These are phyloP conservation scores for Erythrobasidium hasegawianum DNA, from an alignment of 1,284 basidiomycete species.

Conservation along the genomic window DNA sequence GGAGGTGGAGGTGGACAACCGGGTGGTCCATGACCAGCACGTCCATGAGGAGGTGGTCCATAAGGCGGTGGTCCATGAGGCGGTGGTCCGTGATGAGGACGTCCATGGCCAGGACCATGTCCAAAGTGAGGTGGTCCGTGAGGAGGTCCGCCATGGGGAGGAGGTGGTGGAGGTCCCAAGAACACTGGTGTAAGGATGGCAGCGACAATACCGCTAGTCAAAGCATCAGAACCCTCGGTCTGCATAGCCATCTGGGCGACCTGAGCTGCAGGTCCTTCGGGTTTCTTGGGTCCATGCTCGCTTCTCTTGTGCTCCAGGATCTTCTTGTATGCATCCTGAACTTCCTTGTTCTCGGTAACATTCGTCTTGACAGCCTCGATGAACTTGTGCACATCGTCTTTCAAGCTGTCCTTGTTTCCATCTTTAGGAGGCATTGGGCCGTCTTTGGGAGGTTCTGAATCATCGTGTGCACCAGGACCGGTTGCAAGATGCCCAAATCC, in stretches of 20 bases:
- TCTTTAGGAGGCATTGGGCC: too few species aligned
- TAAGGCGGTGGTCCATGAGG: neutral
- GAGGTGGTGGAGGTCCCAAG: neutral
- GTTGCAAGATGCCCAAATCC: too few species aligned
- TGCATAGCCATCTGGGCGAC: slow-evolving; percentile 37
- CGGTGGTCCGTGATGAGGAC: too few species aligned
- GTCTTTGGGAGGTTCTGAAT: neutral
- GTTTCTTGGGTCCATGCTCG: slow-evolving; percentile 58
- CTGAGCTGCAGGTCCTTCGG: slow-evolving; percentile 71
- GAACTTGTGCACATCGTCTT: neutral
- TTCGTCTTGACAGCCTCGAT: neutral
- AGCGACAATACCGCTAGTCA: slow-evolving; percentile 28
- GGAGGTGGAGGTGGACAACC: too few species aligned
- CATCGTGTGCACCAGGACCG: neutral
- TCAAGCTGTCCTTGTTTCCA: neutral
- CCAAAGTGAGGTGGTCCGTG: slow-evolving; percentile 6
- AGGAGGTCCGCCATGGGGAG: slow-evolving; percentile 10
- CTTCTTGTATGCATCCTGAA: neutral
- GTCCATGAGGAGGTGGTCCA: neutral
- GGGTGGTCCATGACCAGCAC: neutral
- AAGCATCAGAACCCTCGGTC: neutral
- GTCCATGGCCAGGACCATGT: too few species aligned
- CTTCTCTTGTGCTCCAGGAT: neutral
- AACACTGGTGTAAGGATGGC: slow-evolving; percentile 17
- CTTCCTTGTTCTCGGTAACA: neutral